These are phyloP conservation scores for Sordariomycetes sp. DNA, from an alignment of 2,329 filamentous ascomycete genomes.

Conservation along the genomic window DNA sequence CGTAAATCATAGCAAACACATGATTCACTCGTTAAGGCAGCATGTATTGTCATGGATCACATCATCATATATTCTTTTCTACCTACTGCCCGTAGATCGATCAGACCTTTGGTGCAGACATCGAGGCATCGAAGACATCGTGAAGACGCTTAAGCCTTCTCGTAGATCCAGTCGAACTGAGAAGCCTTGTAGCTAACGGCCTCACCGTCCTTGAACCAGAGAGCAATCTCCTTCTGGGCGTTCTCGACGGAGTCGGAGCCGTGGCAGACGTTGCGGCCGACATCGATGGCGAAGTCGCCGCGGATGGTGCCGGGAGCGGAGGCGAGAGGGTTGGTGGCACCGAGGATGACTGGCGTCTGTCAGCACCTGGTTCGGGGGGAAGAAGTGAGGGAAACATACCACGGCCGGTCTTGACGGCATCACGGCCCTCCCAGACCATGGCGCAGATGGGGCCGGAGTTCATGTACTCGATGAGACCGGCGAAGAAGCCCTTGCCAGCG, in stretches of 20 bases:
- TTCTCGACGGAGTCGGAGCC: conserved; percentile 97
- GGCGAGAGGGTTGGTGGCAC: conserved; percentile 96
- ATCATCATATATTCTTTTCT: not conserved
- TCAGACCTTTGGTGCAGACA: too few relatives aligned
- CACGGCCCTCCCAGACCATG: conserved; percentile 99
- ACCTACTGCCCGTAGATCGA: not conserved
- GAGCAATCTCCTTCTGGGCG: conserved; percentile 98
- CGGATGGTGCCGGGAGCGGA: conserved; percentile 97
- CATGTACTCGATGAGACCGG: conserved; percentile 84
- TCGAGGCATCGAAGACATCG: too few relatives aligned
- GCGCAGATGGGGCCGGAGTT: conserved; percentile 90
- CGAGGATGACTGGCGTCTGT: conserved; percentile 63
- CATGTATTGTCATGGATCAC: not conserved
- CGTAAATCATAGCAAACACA: conserved; percentile 1
- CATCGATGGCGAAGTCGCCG: conserved; percentile 74
- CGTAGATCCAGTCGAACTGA: conserved; percentile 92
- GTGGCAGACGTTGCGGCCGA: conserved; percentile 98
- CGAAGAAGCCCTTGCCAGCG: conserved; percentile 92
- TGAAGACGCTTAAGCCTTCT: conserved; percentile 57
- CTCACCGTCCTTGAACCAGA: conserved; percentile 94
- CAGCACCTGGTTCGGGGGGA: not conserved
- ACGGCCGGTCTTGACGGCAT: conserved; percentile 98
- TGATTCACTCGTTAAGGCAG: not conserved
- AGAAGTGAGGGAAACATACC: conserved; percentile 39
- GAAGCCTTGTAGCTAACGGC: conserved; percentile 76